A percentile compares a stretch with the other conserved stretches of the same genome.
phyloP scores from a whole-genome alignment of 202 grass and related monocot species.

The Setaria italica region DNA sequence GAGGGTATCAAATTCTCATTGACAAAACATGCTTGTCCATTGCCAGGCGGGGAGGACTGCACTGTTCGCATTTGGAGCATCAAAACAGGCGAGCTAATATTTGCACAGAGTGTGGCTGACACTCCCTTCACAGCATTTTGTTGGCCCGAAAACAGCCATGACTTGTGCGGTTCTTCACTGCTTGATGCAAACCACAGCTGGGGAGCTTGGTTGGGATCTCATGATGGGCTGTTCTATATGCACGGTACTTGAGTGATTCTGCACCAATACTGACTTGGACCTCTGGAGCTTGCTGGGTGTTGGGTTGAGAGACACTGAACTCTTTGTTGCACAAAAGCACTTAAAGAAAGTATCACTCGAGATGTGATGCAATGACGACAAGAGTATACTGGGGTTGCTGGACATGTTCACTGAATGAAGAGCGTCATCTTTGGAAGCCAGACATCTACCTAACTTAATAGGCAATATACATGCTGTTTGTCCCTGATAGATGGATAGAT shows the following conservation, averaged over 20 bases:
- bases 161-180: constrained; percentile 31
- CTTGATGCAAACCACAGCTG: constrained; percentile 65
- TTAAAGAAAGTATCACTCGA: background rate
- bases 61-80: constrained; percentile 82
- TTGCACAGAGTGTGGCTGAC: constrained; percentile 53
- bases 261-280: constrained; percentile 12
- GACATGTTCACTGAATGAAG: background rate
- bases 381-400: background rate
- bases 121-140: constrained; percentile 56
- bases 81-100: constrained; percentile 80
- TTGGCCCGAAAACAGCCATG: constrained; percentile 58
- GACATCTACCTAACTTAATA: background rate
- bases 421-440: background rate
- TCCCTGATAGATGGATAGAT: constrained; percentile 1
- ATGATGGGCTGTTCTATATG: constrained; percentile 75
- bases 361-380: background rate
- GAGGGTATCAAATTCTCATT: constrained; percentile 28
- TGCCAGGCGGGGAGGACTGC: constrained; percentile 80
- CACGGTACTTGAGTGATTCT: constrained; percentile 59
- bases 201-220: constrained; percentile 79
- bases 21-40: constrained; percentile 24
- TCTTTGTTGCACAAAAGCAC: background rate
- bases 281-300: background rate
- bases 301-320: background rate
- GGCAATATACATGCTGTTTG: constrained; percentile 33